Evolutionary conservation across 805 yeast species (phyloP), one percentile per base, ranked within the genome.

Genomic region (Saccharomycopsis fermentans): DNA sequence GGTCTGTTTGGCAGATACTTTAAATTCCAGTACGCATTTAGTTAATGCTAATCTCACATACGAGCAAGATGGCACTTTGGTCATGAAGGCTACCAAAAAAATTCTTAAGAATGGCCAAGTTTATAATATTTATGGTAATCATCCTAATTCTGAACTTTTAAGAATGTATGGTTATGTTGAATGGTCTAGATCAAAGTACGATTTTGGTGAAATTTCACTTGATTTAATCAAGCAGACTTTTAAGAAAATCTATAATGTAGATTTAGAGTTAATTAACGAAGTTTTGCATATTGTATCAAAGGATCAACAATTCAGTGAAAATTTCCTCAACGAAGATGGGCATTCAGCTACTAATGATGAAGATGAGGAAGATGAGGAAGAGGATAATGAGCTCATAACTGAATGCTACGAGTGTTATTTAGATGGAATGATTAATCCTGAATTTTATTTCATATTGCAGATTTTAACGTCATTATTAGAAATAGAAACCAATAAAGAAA

Each of bases 81-180:
- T 81, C n/a, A 89, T 94, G 95, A 77, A 78, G 53, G 80, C 96
- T 1, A 80, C 80, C 8, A 79, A 78, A 58, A 70, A 73, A 3
- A 91, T 92, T 40, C 57, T 69, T 4, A 71, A 71, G 37, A 90
- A 87, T 2, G 86, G 82, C 35, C 98, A 94, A 68, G 75, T 92
- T 3, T 91, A 80, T 71, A 92, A 92, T 71, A 86, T 90, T 0
- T 92, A 94, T 69, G 95, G 96, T 0, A 94, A 90, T 52, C 83
- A 87, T 63, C 94, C 97, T 39, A 92, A 91, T 69, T 75, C 92
- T n/a, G 98, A 94, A 66, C 77, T 94, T 35, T 74, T 94, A 58
- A 79, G 99, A 66, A 79, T 96, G 59, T 92, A 92, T 65, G 99
- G 99, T 0, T 92, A 88, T 66, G 94, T 90, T 27, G 97, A 91